Evolutionary conservation across 768 basidiomycete species (phyloP).

Genomic region (Myochromella boudieri): DNA sequence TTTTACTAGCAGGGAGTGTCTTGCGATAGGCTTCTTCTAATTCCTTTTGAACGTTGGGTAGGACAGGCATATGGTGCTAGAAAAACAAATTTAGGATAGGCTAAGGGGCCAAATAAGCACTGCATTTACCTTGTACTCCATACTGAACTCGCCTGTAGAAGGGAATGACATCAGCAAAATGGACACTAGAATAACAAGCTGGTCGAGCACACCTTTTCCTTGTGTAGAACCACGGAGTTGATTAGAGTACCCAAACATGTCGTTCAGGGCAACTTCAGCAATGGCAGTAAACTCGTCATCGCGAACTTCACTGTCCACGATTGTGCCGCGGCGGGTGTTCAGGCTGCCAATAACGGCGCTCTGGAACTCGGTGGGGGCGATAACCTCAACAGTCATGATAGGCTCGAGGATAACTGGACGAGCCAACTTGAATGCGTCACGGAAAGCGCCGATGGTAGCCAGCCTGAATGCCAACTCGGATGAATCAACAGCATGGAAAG

Average conservation of each 20-base stretch:
- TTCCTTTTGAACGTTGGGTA: constrained; percentile 85
- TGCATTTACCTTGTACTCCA: constrained; percentile 69
- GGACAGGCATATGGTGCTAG: constrained; percentile 78
- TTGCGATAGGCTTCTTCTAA: constrained; percentile 86
- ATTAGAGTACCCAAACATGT: constrained; percentile 98
- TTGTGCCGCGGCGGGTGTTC: constrained; percentile 90
- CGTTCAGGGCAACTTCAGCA: constrained; percentile 92
- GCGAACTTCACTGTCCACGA: constrained; percentile 93
- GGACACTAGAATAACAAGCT: not conserved
- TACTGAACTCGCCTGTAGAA: constrained; percentile 67
- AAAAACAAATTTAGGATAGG: constrained; percentile 9
- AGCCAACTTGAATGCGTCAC: constrained; percentile 80
- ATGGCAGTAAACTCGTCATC: constrained; percentile 94
- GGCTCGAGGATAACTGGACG: constrained; percentile 88
- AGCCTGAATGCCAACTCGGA: constrained; percentile 94
- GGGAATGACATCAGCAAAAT: not conserved
- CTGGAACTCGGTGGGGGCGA: constrained; percentile 96
- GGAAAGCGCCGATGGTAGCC: constrained; percentile 89
- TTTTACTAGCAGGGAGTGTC: constrained; percentile 65
- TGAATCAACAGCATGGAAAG: constrained; percentile 92
- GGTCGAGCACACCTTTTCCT: constrained; percentile 68
- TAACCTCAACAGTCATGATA: constrained; percentile 98
- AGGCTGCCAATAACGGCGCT: constrained; percentile 91
- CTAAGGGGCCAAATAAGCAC: constrained; percentile 1
- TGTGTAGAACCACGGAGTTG: constrained; percentile 92